Base-by-base conservation (phyloP, 2,329 filamentous ascomycete species). In the Sarocladiaceae sp. region DNA sequence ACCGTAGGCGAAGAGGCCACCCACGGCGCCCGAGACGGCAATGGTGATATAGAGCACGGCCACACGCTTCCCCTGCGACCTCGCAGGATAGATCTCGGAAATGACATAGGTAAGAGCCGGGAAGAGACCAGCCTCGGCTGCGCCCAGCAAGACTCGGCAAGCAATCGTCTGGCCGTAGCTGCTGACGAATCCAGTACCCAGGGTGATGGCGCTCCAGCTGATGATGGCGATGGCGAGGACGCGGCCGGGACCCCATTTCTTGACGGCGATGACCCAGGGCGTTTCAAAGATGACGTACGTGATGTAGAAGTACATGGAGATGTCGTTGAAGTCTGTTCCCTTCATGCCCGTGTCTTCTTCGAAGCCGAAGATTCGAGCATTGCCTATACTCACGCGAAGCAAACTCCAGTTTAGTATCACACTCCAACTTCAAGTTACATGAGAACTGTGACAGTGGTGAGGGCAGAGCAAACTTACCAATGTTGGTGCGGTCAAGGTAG, bases 71-170 rank as follows among this genome's bases (percentile, higher is more conserved):
- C 59, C 58, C 3, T 57, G 46, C 40, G 60, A 57, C 27, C 55
- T 52, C 20, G 57, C 45, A 24, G 56, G 51, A 47, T 62, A 61
- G 33, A 60, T 60, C 51, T 55, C 56, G 3, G 51, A 51, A 26
- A 60, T 57, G 37, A 60, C 43, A 47, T 60, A 60, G 6, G 52
- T 51, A 33, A 54, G 52, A 23, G 56, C 58, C 3, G 57, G 58
- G 12, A 58, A 51, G n/a, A 59, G 45, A 18, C 58, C 58, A 15
- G 57, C 54, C 45, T 59, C 58, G 27, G 56, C 55, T 12, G 58
- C 46, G 6, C 57, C 58, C 13, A 59, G 43, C 31, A 59, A 49
- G 27, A 58, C 56, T 10, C 54, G 51, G 26, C 48, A 50, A 15
- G 47, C 50, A 31, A 57, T 46, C 4, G 53, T 33, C 16, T 49